Percentiles rank a stretch among this genome's conserved stretches.
phyloP scores from a whole-genome alignment of 129 eudicot species.

The Artemisia annua region DNA sequence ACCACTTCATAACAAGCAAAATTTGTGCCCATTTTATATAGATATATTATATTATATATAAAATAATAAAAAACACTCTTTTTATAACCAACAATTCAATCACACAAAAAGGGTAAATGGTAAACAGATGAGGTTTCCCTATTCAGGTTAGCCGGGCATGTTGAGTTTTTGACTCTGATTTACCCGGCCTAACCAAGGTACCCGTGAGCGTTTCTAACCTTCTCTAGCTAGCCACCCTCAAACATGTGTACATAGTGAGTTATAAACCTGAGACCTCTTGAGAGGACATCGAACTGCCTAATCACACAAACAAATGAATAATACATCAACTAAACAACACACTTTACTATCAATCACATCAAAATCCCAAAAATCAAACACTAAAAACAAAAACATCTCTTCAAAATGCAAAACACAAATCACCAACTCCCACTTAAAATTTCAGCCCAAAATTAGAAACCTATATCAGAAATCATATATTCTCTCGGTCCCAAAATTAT shows the following conservation, averaged over 20 bases:
- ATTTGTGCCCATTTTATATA: neutral
- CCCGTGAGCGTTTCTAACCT: no score
- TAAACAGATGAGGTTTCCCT: neutral
- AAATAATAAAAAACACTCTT: neutral
- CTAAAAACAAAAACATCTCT: slow-evolving; percentile 21
- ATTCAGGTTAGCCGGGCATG: neutral
- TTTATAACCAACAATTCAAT: slow-evolving; percentile 6
- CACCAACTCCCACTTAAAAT: slow-evolving; percentile 20
- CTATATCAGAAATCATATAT: slow-evolving; percentile 21
- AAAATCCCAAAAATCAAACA: slow-evolving; percentile 20
- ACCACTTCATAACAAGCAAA: neutral
- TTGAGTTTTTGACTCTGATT: no score
- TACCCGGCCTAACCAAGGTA: no score
- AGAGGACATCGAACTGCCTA: no score
- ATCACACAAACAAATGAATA: no score
- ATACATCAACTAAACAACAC: no score
- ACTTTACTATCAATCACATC: slow-evolving; percentile 11
- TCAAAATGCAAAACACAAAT: slow-evolving; percentile 9
- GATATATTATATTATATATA: no score
- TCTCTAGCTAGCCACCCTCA: no score
- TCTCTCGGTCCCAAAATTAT: no score
- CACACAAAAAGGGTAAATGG: neutral
- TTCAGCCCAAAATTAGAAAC: slow-evolving; percentile 14
- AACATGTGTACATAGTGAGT: no score
- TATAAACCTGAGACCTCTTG: no score